Base-by-base conservation (phyloP, 139 green algal species). In the Trebouxia sp. region DNA sequence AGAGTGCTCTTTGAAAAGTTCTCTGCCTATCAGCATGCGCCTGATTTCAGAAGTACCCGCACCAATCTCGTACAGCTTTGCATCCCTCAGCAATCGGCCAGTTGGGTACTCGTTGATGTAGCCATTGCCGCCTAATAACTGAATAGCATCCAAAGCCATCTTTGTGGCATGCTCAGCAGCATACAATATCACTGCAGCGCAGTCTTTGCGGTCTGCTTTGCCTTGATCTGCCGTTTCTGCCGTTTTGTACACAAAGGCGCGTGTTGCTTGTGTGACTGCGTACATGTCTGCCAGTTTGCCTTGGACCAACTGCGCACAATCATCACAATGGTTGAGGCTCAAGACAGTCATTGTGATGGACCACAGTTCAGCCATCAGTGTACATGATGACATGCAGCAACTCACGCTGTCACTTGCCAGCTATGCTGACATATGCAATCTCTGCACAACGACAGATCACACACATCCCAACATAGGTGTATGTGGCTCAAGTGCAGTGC, bases 281-380 rank as follows among this genome's bases (percentile, higher is more conserved):
- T 97, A 98, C 95, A 98, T 98, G 88, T 98, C 95, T 0, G 95
- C 95, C 35, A 98, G 87, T 87, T 97, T 98, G 76, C 82, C 95
- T 80, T 96, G 92, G 30, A 96, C 89, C 10, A 97, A 79, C 89
- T 95, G 87, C 77, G n/a, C n/a, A n/a, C n/a, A n/a, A n/a, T n/a
- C n/a, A n/a, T n/a, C n/a, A n/a, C n/a, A n/a, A n/a, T n/a, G n/a
- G n/a, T n/a, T n/a, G n/a, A n/a, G n/a, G n/a, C n/a, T n/a, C n/a
- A n/a, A n/a, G n/a, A n/a, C n/a, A n/a, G n/a, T n/a, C n/a, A n/a
- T n/a, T n/a, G n/a, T n/a, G n/a, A n/a, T n/a, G n/a, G n/a, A n/a
- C n/a, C n/a, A n/a, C n/a, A n/a, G n/a, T n/a, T n/a, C n/a, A n/a
- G n/a, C n/a, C n/a, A n/a, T n/a, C n/a, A n/a, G n/a, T n/a, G n/a